These are phyloP conservation scores for Oenanthe sinensis DNA, from an alignment of 129 eudicot species.

Conservation along the genomic window DNA sequence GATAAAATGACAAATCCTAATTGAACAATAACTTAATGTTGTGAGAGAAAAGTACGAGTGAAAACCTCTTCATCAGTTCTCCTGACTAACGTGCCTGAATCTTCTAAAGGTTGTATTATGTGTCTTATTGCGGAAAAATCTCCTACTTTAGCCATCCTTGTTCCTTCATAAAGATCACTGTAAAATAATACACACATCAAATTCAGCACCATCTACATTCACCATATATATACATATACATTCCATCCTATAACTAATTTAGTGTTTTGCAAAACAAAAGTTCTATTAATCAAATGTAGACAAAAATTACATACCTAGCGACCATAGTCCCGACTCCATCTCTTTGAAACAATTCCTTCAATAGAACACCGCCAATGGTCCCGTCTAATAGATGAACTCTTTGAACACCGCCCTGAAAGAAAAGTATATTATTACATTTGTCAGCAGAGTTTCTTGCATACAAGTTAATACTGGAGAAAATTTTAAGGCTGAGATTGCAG, in stretches of 20 bases:
- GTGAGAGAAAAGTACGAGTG: neutral
- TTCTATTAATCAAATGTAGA: neutral
- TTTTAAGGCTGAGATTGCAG: neutral
- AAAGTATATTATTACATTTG: slow-evolving; percentile 5
- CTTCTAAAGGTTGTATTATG: slow-evolving; percentile 73
- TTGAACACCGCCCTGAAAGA: slow-evolving; percentile 87
- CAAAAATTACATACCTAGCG: slow-evolving; percentile 57
- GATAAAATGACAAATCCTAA: slow-evolving; percentile 7
- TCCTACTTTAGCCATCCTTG: slow-evolving; percentile 60
- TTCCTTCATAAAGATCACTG: slow-evolving; percentile 98
- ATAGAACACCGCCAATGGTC: slow-evolving; percentile 68
- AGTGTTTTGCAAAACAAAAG: neutral
- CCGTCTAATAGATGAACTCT: slow-evolving; percentile 95
- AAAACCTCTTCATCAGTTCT: slow-evolving; percentile 80
- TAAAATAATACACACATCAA: neutral
- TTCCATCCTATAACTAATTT: neutral
- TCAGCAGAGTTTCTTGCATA: neutral
- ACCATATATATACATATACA: neutral
- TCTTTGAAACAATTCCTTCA: slow-evolving; percentile 87
- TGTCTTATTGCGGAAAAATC: slow-evolving; percentile 69
- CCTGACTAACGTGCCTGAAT: slow-evolving; percentile 77
- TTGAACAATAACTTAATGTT: slow-evolving; percentile 2
- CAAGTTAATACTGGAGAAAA: neutral
- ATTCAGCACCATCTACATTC: neutral
- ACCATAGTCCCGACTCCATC: slow-evolving; percentile 99